Evolutionary conservation across 2,329 filamentous ascomycete species (phyloP), one percentile per base, ranked within the genome.

Genomic region (Nothophoma quercina): DNA sequence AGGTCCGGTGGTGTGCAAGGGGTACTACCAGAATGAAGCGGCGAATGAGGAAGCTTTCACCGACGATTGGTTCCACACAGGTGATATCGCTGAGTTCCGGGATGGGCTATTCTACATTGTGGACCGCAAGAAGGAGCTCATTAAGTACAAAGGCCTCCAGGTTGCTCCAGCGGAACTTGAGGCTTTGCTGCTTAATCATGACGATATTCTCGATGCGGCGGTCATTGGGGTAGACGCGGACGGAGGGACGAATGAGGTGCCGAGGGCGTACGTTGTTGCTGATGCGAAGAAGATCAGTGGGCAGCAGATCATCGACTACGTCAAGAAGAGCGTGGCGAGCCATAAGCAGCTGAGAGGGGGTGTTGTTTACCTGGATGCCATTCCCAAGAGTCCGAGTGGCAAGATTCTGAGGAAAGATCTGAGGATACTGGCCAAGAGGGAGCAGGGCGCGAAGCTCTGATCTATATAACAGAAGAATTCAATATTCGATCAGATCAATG

Each of bases 81-180:
- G 75, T 23, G 75, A 78, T 36, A 67, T 75, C 29, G 72, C 66
- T 2, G 63, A 63, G 32, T 73, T 74, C 43, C 54, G 64, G 13
- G 63, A 74, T 28, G 70, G 71, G 4, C 49, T 74, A 29, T 70
- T 78, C 41, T 79, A 79, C 34, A 75, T 79, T 36, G 72, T 79
- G 1, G 77, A 79, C 38, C 66, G 75, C 18, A 70, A 71, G 51
- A 70, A 78, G 64, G 75, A 80, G 51, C 64, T 80, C 7, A 80
- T 81, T 62, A 81, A 81, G 57, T 79, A 79, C 45, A 80, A 80
- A 57, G 79, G 79, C 1, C 65, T 79, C 26, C 78, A 81, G 64
- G 77, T 81, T 13, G 76, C 79, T 8, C 79, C 79, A 1, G 78
- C 78, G 0, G 79, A 81, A 51, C 65, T 82, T 1, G 79, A 81